Evolutionary conservation across 371 early-diverging fungal species (phyloP).

Genomic region (Mortierella sp.): DNA sequence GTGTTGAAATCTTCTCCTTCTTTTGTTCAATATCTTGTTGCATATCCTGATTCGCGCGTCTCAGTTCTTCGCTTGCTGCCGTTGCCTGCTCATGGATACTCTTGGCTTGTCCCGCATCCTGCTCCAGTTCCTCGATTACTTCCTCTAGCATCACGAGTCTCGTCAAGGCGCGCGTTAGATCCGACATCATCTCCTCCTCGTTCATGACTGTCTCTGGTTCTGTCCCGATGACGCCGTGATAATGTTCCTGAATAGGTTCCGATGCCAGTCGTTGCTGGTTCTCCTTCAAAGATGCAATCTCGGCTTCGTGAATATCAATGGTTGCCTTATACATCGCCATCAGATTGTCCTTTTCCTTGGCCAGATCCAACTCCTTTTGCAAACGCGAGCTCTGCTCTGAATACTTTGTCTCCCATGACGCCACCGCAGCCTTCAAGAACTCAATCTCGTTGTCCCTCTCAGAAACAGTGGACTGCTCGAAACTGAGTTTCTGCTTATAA

Average conservation of each 20-base stretch:
- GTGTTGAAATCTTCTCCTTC: conserved; percentile 12
- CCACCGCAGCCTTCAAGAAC: conserved; percentile 16
- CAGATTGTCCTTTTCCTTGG: conserved; percentile 4
- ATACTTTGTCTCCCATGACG: conserved; percentile 6
- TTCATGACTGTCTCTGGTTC: neutral
- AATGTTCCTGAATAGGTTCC: conserved; percentile 3
- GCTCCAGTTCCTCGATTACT: neutral
- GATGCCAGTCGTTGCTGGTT: neutral
- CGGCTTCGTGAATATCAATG: neutral
- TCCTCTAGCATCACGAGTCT: conserved; percentile 7
- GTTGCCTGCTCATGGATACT: conserved; percentile 2
- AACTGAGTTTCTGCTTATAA: conserved; percentile 4
- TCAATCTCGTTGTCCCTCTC: conserved; percentile 26
- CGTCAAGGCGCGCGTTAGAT: conserved; percentile 7
- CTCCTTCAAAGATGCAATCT: neutral
- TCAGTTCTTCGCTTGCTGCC: conserved; percentile 5
- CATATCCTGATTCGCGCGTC: neutral
- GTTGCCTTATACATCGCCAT: conserved; percentile 4
- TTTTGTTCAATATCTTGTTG: neutral
- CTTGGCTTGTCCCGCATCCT: conserved; percentile 5
- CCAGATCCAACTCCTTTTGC: conserved; percentile 4
- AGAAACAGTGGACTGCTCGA: neutral
- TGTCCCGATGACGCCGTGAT: neutral
- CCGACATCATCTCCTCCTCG: conserved; percentile 2
- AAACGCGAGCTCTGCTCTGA: conserved; percentile 5